Evolutionary conservation across 2,329 filamentous ascomycete genomes (phyloP), one percentile per base, ranked within the genome.

Genomic region (Nigrospora oryzae): DNA sequence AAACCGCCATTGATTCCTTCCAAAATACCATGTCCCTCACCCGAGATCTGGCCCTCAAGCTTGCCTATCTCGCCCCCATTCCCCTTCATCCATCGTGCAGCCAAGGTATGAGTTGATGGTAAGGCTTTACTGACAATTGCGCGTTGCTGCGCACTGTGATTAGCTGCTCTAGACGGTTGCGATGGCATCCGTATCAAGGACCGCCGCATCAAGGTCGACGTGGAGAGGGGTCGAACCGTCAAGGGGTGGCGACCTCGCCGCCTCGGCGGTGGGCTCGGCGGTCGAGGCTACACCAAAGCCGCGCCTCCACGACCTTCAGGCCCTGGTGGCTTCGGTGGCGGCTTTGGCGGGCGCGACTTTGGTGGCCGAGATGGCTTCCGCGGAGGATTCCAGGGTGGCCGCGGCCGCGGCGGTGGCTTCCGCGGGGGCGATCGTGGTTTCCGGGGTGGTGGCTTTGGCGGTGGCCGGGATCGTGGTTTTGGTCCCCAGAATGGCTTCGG

Each of bases 151-250:
- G 74, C 73, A 70, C 66, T 65, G 63, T 66, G 66, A 75, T 69
- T 77, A 95, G 93, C 90, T 75, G 93, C 93, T 67, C 83, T 96
- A 74, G 95, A 83, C 59, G 68, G 74, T 55, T 82, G 77, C 63
- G 90, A 97, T 75, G 88, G 88, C 53, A 86, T 95, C 60, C 83
- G 84, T 55, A 95, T 98, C 69, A 94, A 89, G 63, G 90, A 94
- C 62, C 83, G 91, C 60, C 83, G 85, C 57, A 87, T 97, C 59
- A 81, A 95, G 61, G 89, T 97, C 58, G 93, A 98, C 62, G 91
- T 97, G 49, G 93, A 98, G 69, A 84, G 93, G 60, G 93, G 93
- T 54, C 85, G 93, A 55, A 97, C 93, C 31, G 89, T 96, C 36
- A 86, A 87, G 60, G 89, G 86, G 40, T 98, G 93, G 93, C 86